phyloP scores from a whole-genome alignment of 2,329 filamentous ascomycete genomes.

The Pyrenophora graminea region DNA sequence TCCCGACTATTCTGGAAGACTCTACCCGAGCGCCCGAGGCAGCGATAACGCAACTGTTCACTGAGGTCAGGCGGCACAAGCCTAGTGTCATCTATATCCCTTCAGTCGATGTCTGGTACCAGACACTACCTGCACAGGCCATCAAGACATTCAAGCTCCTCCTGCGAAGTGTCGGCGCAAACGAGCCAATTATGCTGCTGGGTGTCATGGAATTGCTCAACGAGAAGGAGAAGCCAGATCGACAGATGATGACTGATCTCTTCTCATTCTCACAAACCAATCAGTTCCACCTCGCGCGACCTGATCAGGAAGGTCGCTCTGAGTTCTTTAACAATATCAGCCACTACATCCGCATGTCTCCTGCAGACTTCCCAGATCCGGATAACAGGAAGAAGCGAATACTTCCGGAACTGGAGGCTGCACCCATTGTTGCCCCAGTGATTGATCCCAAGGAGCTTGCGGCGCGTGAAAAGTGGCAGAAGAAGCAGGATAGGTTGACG shows the following conservation, averaged over 20 bases:
- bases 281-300: conserved; percentile 69
- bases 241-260: conserved; percentile 70
- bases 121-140: conserved; percentile 65
- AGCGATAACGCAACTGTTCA: conserved; percentile 86
- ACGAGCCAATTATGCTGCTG: conserved; percentile 84
- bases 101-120: conserved; percentile 85
- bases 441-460: conserved; percentile 66
- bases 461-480: conserved; percentile 78
- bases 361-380: conserved; percentile 84
- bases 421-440: conserved; percentile 59
- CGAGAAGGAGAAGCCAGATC: conserved; percentile 61
- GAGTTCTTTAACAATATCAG: conserved; percentile 80
- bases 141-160: conserved; percentile 84
- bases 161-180: conserved; percentile 80
- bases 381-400: conserved; percentile 83
- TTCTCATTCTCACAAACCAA: conserved; percentile 88
- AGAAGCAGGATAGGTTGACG: conserved; percentile 79
- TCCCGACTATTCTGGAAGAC: conserved; percentile 84
- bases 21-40: conserved; percentile 80
- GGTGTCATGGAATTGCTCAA: conserved; percentile 76
- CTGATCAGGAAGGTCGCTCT: conserved; percentile 67
- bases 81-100: conserved; percentile 96
- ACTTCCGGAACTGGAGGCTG: conserved; percentile 75
- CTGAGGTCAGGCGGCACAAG: conserved; percentile 90
- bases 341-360: conserved; percentile 76